phyloP scores from a whole-genome alignment of 2,329 filamentous ascomycete genomes.

The Trichocomaceae sp. region DNA sequence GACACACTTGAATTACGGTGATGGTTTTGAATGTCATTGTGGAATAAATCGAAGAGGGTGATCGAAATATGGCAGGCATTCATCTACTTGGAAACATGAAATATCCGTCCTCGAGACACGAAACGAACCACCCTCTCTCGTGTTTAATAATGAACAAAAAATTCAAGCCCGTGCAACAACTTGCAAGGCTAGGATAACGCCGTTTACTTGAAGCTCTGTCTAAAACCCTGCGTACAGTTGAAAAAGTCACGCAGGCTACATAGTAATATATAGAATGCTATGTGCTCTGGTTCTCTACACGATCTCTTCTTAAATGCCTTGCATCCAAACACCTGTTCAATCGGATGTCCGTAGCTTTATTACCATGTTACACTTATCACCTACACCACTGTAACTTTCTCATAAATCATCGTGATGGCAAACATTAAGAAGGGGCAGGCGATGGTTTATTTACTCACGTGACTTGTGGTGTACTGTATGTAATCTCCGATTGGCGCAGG shows the following conservation, averaged over 20 bases:
- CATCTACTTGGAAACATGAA: neutral
- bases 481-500: neutral
- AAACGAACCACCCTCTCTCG: conserved; percentile 1
- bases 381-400: neutral
- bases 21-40: neutral
- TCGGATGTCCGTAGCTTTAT: neutral
- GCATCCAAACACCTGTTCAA: neutral
- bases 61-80: conserved; percentile 5
- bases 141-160: conserved; percentile 11
- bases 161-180: conserved; percentile 4
- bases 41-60: conserved; percentile 1
- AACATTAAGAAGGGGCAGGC: neutral
- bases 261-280: conserved; percentile 9
- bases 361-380: neutral
- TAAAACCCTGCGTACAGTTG: neutral
- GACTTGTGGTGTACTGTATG: neutral
- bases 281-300: conserved; percentile 3
- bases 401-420: neutral
- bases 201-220: conserved; percentile 2
- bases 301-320: neutral
- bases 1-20: neutral
- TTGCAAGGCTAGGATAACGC: conserved; percentile 3
- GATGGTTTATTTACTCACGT: neutral
- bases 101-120: neutral
- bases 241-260: conserved; percentile 5